Evolutionary conservation across 2,329 filamentous ascomycete species (phyloP).

Genomic region (Alternaria gansuensis): DNA sequence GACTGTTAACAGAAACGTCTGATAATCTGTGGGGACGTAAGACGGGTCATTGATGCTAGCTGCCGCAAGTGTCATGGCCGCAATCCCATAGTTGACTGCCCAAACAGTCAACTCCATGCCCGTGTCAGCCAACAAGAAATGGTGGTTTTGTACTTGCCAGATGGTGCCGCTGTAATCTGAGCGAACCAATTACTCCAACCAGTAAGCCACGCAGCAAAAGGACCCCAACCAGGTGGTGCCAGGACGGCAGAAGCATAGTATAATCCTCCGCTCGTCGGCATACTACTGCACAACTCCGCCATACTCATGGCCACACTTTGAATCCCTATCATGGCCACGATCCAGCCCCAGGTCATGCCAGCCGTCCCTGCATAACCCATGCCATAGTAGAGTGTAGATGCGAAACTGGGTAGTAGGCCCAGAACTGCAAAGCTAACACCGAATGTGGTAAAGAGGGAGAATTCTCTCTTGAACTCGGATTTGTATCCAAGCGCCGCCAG

Average conservation of each 20-base stretch:
- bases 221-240: conserved; percentile 71
- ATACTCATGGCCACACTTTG: conserved; percentile 71
- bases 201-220: conserved; percentile 72
- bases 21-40: conserved; percentile 72
- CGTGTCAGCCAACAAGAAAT: neutral
- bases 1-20: conserved; percentile 73
- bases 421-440: conserved; percentile 78
- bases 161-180: conserved; percentile 72
- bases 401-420: conserved; percentile 75
- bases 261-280: conserved; percentile 75
- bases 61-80: conserved; percentile 76
- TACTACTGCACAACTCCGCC: conserved; percentile 76
- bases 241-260: conserved; percentile 79
- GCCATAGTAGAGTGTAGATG: conserved; percentile 75
- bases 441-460: conserved; percentile 77
- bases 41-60: conserved; percentile 72
- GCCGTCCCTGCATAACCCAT: conserved; percentile 61
- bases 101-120: conserved; percentile 16
- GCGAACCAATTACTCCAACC: conserved; percentile 76
- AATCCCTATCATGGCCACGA: conserved; percentile 76
- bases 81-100: conserved; percentile 69
- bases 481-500: conserved; percentile 70
- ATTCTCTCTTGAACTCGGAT: conserved; percentile 73
- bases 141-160: conserved; percentile 43
- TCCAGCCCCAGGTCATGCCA: conserved; percentile 76